Evolutionary conservation across 2,329 filamentous ascomycete genomes (phyloP).

Genomic region (Fusarium protoensiforme): DNA sequence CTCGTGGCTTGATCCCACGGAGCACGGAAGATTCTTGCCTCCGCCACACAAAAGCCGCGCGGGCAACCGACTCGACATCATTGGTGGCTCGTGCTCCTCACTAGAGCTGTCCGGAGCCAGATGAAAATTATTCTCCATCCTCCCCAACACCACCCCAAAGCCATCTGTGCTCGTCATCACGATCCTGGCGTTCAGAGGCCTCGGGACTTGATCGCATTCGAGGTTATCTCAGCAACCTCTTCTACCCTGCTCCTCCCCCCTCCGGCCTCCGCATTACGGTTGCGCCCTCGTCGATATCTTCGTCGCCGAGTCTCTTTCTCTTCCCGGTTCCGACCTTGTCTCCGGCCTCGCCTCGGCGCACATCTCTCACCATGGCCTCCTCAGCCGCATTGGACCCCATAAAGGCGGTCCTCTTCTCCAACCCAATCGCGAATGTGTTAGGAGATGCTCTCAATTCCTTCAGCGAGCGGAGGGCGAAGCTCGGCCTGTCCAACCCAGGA

Average conservation of each 20-base stretch:
- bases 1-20: constrained; percentile 10
- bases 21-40: constrained; percentile 33
- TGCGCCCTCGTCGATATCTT: constrained; percentile 24
- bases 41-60: constrained; percentile 24
- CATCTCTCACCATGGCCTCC: constrained; percentile 61
- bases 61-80: constrained; percentile 38
- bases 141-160: constrained; percentile 36
- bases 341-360: constrained; percentile 38
- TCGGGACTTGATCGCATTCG: constrained; percentile 38
- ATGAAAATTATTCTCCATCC: constrained; percentile 53
- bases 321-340: constrained; percentile 40
- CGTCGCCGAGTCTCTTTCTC: constrained; percentile 31
- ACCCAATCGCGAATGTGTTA: constrained; percentile 76
- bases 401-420: constrained; percentile 75
- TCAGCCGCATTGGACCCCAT: constrained; percentile 62
- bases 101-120: constrained; percentile 42
- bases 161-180: constrained; percentile 48
- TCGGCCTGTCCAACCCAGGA: constrained; percentile 92
- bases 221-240: constrained; percentile 37
- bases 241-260: constrained; percentile 20
- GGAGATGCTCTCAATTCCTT: constrained; percentile 85
- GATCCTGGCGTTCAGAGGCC: constrained; percentile 45
- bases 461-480: constrained; percentile 84
- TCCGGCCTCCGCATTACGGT: constrained; percentile 3
- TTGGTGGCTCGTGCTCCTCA: constrained; percentile 46